Percentiles rank a stretch among this genome's conserved stretches.
These are phyloP conservation scores for Phytopythium chamaehyphon DNA, from an alignment of 352 stramenopile species.

Conservation along the genomic window DNA sequence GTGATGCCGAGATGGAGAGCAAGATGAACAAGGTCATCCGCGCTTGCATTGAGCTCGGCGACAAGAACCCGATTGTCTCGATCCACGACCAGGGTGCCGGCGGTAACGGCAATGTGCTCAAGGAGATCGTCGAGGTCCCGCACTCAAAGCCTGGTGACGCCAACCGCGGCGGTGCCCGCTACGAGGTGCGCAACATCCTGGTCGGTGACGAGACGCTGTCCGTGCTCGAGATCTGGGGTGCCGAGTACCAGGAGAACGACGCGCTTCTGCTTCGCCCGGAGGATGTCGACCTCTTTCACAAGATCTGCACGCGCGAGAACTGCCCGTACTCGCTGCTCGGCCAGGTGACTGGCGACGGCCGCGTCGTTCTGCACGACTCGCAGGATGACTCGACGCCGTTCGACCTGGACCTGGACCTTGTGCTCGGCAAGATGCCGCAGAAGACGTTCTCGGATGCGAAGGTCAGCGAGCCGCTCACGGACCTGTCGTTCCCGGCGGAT, in stretches of 20 bases:
- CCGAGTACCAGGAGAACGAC: constrained; percentile 99
- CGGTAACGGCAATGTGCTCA: constrained; percentile 99
- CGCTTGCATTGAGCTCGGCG: constrained; percentile 96
- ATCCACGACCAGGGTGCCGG: constrained; percentile 99
- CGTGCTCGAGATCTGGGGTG: constrained; percentile 99
- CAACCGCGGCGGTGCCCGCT: constrained; percentile 78
- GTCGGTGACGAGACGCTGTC: constrained; percentile 98
- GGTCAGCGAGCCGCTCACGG: constrained; percentile 37
- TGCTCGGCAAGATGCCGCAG: constrained; percentile 98
- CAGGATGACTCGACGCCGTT: constrained; percentile 93
- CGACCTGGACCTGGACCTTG: constrained; percentile 96
- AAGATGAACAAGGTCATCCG: constrained; percentile 99
- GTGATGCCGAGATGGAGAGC: constrained; percentile 99
- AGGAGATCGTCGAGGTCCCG: constrained; percentile 97
- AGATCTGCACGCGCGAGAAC: constrained; percentile 96
- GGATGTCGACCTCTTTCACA: constrained; percentile 90
- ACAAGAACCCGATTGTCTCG: constrained; percentile 98
- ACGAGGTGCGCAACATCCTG: constrained; percentile 96
- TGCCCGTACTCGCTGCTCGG: constrained; percentile 96
- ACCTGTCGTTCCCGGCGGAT: constrained; percentile 82
- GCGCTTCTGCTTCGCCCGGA: constrained; percentile 92
- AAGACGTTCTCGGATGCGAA: constrained; percentile 97
- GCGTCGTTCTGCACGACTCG: constrained; percentile 97
- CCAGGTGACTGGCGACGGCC: constrained; percentile 93
- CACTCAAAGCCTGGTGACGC: constrained; percentile 85